These are phyloP conservation scores for Crithidia acanthocephali DNA, from an alignment of 208 protist species.

Conservation along the genomic window DNA sequence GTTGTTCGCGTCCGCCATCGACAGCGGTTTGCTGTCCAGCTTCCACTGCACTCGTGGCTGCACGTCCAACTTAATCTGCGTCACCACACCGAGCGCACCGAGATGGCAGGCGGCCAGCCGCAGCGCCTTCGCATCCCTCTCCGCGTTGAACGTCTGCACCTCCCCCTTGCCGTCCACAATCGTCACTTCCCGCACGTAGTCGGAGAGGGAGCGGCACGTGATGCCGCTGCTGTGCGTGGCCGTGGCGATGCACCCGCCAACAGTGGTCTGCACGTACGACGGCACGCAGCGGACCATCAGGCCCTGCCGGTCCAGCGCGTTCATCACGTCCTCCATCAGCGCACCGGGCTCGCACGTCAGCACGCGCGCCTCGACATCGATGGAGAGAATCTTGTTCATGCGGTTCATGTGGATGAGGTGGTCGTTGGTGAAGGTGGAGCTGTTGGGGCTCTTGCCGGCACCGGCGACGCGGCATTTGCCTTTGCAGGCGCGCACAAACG, in stretches of 20 bases:
- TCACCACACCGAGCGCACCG: slow-evolving; percentile 66
- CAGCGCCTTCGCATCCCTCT: slow-evolving; percentile 33
- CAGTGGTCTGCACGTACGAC: slow-evolving; percentile 62
- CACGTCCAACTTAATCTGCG: slow-evolving; percentile 59
- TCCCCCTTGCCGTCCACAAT: slow-evolving; percentile 60
- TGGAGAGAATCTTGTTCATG: slow-evolving; percentile 51
- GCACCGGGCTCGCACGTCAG: slow-evolving; percentile 64
- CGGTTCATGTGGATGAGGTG: slow-evolving; percentile 62
- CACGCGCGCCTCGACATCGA: slow-evolving; percentile 39
- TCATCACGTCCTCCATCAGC: slow-evolving; percentile 54
- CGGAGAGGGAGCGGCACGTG: slow-evolving; percentile 43
- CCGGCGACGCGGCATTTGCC: slow-evolving; percentile 63
- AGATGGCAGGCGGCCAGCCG: slow-evolving; percentile 66
- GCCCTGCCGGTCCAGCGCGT: slow-evolving; percentile 38
- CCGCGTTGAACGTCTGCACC: slow-evolving; percentile 23
- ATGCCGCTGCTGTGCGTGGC: slow-evolving; percentile 75
- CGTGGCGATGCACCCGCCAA: slow-evolving; percentile 65
- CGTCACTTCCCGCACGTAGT: slow-evolving; percentile 51
- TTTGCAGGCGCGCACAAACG: slow-evolving; percentile 27
- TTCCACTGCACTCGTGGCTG: slow-evolving; percentile 56
- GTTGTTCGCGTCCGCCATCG: slow-evolving; percentile 42
- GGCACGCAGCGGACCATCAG: slow-evolving; percentile 79
- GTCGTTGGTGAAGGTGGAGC: slow-evolving; percentile 54
- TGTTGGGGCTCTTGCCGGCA: slow-evolving; percentile 65
- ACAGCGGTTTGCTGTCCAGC: slow-evolving; percentile 47